Evolutionary conservation across 2,329 filamentous ascomycete genomes (phyloP), one percentile per base, ranked within the genome.

Genomic region (Xylaria sp.): DNA sequence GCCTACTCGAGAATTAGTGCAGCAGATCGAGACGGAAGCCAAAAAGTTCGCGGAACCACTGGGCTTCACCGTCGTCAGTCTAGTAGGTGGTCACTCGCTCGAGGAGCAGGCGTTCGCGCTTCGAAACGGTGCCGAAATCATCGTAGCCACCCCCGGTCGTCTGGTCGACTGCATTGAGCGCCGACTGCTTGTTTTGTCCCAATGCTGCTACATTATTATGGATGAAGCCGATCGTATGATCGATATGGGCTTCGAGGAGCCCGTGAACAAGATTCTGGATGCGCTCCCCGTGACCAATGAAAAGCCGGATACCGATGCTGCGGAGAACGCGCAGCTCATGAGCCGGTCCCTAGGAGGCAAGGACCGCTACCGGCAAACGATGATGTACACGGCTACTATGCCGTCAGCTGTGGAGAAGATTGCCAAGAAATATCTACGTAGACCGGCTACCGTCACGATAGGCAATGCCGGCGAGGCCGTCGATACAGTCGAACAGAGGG

Each of bases 311-410:
- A 92, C 89, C 0, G 95, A 98, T 13, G 93, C 93, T 61, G 96
- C 96, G 6, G 96, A 99, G 80, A 88, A 98, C 77, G 85, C 92
- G 0, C 84, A 87, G 65, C 89, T 91, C n/a, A 98, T 98, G 95
- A 91, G 90, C 74, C 87, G 89, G 66, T 91, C 92, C 75, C 82
- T 97, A 1, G 90, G 90, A 61, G 89, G 89, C 20, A 89, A 89
- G 72, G 91, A 94, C 75, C 87, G 92, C 25, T 98, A 98, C 82
- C 87, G 96, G 67, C 95, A 99, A 80, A 99, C 96, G 0, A 99
- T 99, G 96, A 99, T 99, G 96, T 99, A 98, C 88, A 98, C 96
- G 72, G 96, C 96, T 61, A 99, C 96, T 32, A 99, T 99, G 96
- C 94, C 96, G 1, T 83, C 92, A 0, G 89, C 92, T 0, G 93